Evolutionary conservation across 2,329 filamentous ascomycete genomes (phyloP), one percentile per base, ranked within the genome.

Genomic region (Talaromyces funiculosus): DNA sequence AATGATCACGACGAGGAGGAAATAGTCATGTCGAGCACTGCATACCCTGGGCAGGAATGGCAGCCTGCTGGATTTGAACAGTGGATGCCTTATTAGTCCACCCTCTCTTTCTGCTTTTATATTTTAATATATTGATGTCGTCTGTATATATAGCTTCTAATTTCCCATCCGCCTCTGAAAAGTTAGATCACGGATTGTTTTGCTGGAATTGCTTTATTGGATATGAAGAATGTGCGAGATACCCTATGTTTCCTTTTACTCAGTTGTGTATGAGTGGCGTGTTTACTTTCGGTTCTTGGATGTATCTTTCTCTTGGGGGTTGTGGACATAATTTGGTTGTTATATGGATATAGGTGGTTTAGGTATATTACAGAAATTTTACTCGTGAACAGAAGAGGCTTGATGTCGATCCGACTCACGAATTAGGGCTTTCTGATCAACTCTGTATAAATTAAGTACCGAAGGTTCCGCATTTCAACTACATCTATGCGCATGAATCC

Each of bases 31-130:
- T 77, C 75, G 5, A 75, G 76, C n/a, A 80, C 78, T 1, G 71
- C 77, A 18, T 80, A 80, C 65, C 78, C 78, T 1, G 78, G 78
- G 9, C 77, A 79, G 69, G 76, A 79, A 66, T 80, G 77, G 77
- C 71, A 67, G 60, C 77, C 77, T 14, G 56, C 61, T 53, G 64
- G 64, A 4, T 65, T 55, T 45, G 49, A 55, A 20, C 45, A 62
- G 26, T 64, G 62, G 61, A 59, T 58, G 37, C 61, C 61, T 26
- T 64, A 64, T 55, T 65, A 58, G 61, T 42, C 26, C 43, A 24
- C 31, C 31, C 10, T 42, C 1, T n/a, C 3, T 38, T 47, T 49
- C 16, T 16, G 7, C n/a, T 12, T 6, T 42, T 57, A 20, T n/a
- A 47, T 31, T 26, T 0, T 47, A 8, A 1, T 29, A n/a, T 45